A percentile compares a stretch with the other conserved stretches of the same genome.
Conservation (phyloP, 192 early-diverging fungal genomes). For the Coemansia sp. region DNA sequence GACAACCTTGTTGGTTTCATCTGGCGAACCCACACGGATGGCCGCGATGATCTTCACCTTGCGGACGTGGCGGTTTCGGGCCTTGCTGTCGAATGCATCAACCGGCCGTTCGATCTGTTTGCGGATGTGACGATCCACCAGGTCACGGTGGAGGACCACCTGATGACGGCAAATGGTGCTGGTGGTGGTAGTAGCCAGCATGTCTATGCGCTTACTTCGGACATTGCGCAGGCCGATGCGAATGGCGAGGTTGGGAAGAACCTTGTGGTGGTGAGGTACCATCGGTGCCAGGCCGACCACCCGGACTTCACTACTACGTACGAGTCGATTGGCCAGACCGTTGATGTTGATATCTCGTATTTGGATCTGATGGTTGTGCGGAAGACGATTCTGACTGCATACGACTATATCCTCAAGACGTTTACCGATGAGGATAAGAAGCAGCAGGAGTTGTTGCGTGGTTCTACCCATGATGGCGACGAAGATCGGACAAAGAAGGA, state of each 20-base stretch:
- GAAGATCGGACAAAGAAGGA: background rate
- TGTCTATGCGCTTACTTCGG: conserved; percentile 50
- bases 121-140: conserved; percentile 76
- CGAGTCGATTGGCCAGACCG: conserved; percentile 77
- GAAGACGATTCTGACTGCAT: conserved; percentile 79
- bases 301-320: conserved; percentile 74
- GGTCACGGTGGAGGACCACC: conserved; percentile 74
- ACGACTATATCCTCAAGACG: conserved; percentile 80
- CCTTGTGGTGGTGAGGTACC: conserved; percentile 72
- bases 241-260: conserved; percentile 57
- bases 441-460: conserved; percentile 10
- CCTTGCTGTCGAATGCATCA: conserved; percentile 68
- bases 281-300: conserved; percentile 66
- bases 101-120: conserved; percentile 64
- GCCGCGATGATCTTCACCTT: conserved; percentile 49
- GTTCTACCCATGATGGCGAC: conserved; percentile 5
- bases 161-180: conserved; percentile 10
- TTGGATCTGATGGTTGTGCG: conserved; percentile 82
- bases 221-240: conserved; percentile 52
- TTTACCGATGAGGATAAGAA: conserved; percentile 57
- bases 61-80: conserved; percentile 62
- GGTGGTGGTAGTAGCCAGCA: conserved; percentile 11
- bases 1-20: conserved; percentile 55
- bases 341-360: conserved; percentile 77
- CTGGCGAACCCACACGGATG: conserved; percentile 48